A percentile compares a stretch with the other conserved stretches of the same genome.
These are phyloP conservation scores for Cladorrhinum samala DNA, from an alignment of 495 filamentous ascomycete species.

Conservation along the genomic window DNA sequence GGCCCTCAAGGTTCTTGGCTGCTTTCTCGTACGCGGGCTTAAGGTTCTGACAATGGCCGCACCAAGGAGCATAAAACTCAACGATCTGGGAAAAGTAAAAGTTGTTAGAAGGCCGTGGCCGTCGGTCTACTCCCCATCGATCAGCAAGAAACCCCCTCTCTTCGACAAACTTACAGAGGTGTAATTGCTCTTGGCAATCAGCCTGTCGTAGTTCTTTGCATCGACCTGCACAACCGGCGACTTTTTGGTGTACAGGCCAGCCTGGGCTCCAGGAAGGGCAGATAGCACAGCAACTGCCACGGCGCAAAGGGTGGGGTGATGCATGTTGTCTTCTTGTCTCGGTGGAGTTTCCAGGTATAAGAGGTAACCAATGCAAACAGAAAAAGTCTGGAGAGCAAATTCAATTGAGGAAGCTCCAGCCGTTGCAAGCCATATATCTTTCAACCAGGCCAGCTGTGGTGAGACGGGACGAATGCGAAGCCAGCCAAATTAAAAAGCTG, in stretches of 20 bases:
- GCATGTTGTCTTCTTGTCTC: conserved; percentile 26
- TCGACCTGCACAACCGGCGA: conserved; percentile 84
- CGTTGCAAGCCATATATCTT: background rate
- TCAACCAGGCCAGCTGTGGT: background rate
- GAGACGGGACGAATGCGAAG: background rate
- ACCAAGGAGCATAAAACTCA: conserved; percentile 95
- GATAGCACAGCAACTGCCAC: conserved; percentile 43
- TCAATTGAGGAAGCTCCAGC: background rate
- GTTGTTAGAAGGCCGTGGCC: background rate
- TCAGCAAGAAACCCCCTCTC: no score
- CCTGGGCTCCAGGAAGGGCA: conserved; percentile 55
- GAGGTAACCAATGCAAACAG: background rate
- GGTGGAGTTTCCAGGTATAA: background rate
- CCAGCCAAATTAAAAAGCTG: conserved; percentile 26
- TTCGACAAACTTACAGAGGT: conserved; percentile 86
- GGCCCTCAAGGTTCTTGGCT: conserved; percentile 76
- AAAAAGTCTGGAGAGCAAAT: background rate
- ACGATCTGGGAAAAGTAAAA: conserved; percentile 34
- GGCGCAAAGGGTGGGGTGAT: conserved; percentile 40
- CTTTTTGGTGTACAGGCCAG: conserved; percentile 75
- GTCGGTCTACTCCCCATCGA: no score
- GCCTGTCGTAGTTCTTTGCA: conserved; percentile 71
- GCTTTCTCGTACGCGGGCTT: conserved; percentile 95
- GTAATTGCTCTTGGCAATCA: conserved; percentile 85
- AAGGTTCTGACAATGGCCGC: conserved; percentile 92